Evolutionary conservation across 75 land plant species (phyloP), one percentile per base, ranked within the genome.

Genomic region (Picea sitchensis): DNA sequence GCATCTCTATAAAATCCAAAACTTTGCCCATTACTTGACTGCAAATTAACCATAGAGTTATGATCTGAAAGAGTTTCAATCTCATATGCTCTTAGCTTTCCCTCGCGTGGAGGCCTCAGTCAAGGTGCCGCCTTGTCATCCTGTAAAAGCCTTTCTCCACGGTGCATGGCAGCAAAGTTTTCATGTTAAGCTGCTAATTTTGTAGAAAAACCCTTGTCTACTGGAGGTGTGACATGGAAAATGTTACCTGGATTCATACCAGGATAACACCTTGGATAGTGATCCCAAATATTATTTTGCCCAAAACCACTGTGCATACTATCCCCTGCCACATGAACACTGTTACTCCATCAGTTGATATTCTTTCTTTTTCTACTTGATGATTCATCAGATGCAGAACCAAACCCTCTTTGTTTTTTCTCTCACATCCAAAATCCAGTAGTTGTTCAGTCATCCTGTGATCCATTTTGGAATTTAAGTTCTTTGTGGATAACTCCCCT

Each of bases 41-140:
- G 73, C 13, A 71, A 76, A 21, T 62, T 9, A 14, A 81, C 30
- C 30, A 2, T 57, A 14, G 84, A 67, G 75, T 77, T 64, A n/a
- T 86, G 89, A 84, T 81, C 77, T 75, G 84, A n/a, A 18, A 80
- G 88, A 67, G 67, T 77, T 36, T 58, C 85, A 72, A 76, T 81
- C 76, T 18, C 7, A 82, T 77, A 59, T 41, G 59, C 38, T 79
- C 87, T 30, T 30, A 72, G 71, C 77, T 83, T 85, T 65, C 84
- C 85, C 78, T 86, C n/a, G n/a, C n/a, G 61, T 15, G 78, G 20
- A 41, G 77, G n/a, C n/a, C n/a, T n/a, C n/a, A n/a, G n/a, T n/a
- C n/a, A n/a, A n/a, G n/a, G n/a, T n/a, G n/a, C n/a, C n/a, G n/a
- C 82, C 67, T 80, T 86, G 13, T 69, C 47, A 4, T 34, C 77